phyloP scores from a whole-genome alignment of 495 filamentous ascomycete genomes.

The Halenospora varia region DNA sequence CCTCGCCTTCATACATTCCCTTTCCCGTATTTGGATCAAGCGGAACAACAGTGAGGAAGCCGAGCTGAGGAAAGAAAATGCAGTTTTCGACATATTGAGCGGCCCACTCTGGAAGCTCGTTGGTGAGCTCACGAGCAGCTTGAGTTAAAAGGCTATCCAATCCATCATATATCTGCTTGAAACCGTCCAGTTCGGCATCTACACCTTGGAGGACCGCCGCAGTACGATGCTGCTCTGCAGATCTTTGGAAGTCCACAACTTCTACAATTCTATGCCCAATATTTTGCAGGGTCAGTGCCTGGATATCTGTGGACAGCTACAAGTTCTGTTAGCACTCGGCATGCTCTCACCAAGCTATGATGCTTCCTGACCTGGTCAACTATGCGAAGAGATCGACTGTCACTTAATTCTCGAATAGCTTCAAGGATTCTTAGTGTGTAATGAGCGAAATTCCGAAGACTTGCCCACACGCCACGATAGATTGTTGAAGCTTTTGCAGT shows the following conservation, averaged over 20 bases:
- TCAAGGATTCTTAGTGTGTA: slow-evolving; percentile 67
- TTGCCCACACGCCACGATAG: slow-evolving; percentile 68
- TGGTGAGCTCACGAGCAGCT: slow-evolving; percentile 57
- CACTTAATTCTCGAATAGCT: slow-evolving; percentile 55
- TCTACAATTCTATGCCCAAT: slow-evolving; percentile 69
- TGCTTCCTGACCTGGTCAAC: slow-evolving; percentile 46
- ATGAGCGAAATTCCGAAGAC: slow-evolving; percentile 44
- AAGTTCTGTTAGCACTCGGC: slow-evolving; percentile 2
- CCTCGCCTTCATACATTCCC: slow-evolving; percentile 62
- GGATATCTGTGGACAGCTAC: slow-evolving; percentile 29
- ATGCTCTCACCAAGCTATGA: background rate
- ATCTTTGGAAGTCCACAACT: slow-evolving; percentile 79
- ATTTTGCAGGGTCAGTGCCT: slow-evolving; percentile 49
- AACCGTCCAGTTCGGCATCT: slow-evolving; percentile 69
- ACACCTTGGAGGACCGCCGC: slow-evolving; percentile 70
- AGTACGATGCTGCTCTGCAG: slow-evolving; percentile 67
- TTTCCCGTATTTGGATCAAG: slow-evolving; percentile 56
- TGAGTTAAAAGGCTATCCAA: slow-evolving; percentile 67
- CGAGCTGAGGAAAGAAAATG: slow-evolving; percentile 86
- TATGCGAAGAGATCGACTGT: slow-evolving; percentile 52
- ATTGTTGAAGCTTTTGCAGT: slow-evolving; percentile 54
- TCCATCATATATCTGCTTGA: slow-evolving; percentile 75
- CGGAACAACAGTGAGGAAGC: slow-evolving; percentile 78
- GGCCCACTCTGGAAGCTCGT: slow-evolving; percentile 56
- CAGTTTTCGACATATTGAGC: slow-evolving; percentile 53